Base-by-base conservation (phyloP, 192 early-diverging fungal species). In the Gigaspora rosea region DNA sequence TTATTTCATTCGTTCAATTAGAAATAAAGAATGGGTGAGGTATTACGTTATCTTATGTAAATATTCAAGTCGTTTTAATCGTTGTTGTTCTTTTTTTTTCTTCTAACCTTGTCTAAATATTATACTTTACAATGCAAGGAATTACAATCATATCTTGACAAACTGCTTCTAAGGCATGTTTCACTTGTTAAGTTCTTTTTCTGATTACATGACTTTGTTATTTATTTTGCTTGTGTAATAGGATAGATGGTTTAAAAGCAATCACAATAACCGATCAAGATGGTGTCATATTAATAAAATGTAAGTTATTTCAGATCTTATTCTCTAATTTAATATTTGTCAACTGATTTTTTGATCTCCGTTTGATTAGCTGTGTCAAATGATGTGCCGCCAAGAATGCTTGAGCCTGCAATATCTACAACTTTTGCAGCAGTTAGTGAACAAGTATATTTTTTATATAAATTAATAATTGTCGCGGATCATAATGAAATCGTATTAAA, bases 341-440 rank as follows among this genome's bases (percentile, higher is more conserved):
- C 49, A 52, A 62, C 27, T 73, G 7, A 57, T 13, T 36, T 58
- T 36, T 58, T 8, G 22, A 69, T 41, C 16, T 48, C 47, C 3
- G 62, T 46, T 76, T 49, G 22, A 12, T 18, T 35, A 79, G 85
- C 51, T 51, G 52, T 70, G 66, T 74, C 78, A 35, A 57, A 69
- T 9, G 85, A 86, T 20, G 73, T 81, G 32, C 79, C 83, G 15
- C 81, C 70, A 12, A 82, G 79, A 11, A 77, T 86, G 50, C 78
- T 82, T 67, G 87, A 91, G 36, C 86, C 87, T 7, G 72, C 83
- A 32, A 78, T 91, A 72, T 83, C 88, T 54, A 87, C 88, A 33
- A 90, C 86, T 9, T 91, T 90, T 79, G 80, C 88, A 15, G 77
- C 89, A 22, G 84, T 88, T 22, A 90, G 85, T 71, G 86, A 90